Conservation (phyloP, 495 filamentous ascomycete genomes). For the Aspergillus avenaceus region DNA sequence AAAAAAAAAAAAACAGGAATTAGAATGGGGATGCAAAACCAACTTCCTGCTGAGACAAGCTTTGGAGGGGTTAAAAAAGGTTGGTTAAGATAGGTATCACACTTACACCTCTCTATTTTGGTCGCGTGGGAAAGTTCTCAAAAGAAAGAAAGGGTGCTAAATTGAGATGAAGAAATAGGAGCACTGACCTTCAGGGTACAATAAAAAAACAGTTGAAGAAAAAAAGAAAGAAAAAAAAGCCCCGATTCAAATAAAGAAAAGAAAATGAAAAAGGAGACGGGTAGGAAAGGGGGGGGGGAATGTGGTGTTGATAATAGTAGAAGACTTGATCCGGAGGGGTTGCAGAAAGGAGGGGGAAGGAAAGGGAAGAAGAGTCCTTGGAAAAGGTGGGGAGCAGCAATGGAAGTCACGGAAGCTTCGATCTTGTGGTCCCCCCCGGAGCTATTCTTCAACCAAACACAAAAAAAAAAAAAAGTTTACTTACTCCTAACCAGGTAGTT, state of each 20-base stretch:
- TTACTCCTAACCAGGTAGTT: no score
- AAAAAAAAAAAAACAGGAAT: background rate
- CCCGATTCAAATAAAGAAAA: background rate
- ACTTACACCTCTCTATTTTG: background rate
- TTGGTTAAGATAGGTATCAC: conserved; percentile 1
- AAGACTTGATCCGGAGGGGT: conserved; percentile 10
- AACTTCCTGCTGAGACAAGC: conserved; percentile 5
- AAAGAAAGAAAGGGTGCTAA: background rate
- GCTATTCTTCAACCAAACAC: conserved; percentile 12
- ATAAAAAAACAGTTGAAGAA: background rate
- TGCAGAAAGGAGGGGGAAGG: conserved; percentile 6
- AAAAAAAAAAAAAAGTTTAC: no score
- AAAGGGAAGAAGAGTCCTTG: background rate
- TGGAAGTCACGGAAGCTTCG: conserved; percentile 6
- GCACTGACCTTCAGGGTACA: no score
- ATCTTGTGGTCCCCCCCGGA: conserved; percentile 12
- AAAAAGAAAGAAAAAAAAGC: background rate
- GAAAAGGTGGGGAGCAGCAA: conserved; percentile 13
- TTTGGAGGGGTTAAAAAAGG: conserved; percentile 13
- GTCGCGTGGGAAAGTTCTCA: conserved; percentile 16
- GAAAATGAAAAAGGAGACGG: conserved; percentile 5
- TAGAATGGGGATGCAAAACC: background rate
- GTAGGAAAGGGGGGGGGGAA: conserved; percentile 8
- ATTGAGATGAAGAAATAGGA: background rate
- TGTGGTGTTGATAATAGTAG: conserved; percentile 6